Percentiles rank a stretch among this genome's conserved stretches.
These are phyloP conservation scores for Pulicaria dysenterica DNA, from an alignment of 129 eudicot genomes.

Conservation along the genomic window DNA sequence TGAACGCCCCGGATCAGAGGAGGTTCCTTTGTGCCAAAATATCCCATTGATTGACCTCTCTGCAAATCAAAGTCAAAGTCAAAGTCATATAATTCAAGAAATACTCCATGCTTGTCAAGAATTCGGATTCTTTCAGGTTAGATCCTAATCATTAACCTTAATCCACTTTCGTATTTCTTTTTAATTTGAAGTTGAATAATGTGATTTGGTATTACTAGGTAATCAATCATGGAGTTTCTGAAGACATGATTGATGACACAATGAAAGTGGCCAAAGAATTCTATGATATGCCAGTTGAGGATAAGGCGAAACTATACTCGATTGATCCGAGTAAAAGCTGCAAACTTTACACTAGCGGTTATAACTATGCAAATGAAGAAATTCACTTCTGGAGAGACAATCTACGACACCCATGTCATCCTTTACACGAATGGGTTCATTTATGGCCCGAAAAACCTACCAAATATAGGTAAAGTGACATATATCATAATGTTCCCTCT, in stretches of 20 bases:
- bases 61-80: conserved; percentile 9
- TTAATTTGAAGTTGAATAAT: background rate
- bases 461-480: conserved; percentile 30
- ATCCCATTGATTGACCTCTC: conserved; percentile 39
- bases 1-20: conserved; percentile 35
- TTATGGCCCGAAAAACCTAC: conserved; percentile 43
- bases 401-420: conserved; percentile 46
- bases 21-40: conserved; percentile 26
- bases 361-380: conserved; percentile 23
- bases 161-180: background rate
- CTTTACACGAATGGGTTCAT: conserved; percentile 34
- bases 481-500: too few species aligned
- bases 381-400: conserved; percentile 49
- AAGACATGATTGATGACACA: conserved; percentile 33
- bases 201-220: conserved; percentile 24
- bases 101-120: conserved; percentile 39
- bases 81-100: conserved; percentile 27
- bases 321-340: conserved; percentile 41
- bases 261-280: conserved; percentile 38
- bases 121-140: conserved; percentile 54
- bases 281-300: conserved; percentile 35
- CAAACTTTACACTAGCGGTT: conserved; percentile 44
- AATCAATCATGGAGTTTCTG: conserved; percentile 48
- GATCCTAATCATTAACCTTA: background rate
- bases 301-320: conserved; percentile 38